Conservation (phyloP, 257 asterid genomes). For the Ilex aquifolium region DNA sequence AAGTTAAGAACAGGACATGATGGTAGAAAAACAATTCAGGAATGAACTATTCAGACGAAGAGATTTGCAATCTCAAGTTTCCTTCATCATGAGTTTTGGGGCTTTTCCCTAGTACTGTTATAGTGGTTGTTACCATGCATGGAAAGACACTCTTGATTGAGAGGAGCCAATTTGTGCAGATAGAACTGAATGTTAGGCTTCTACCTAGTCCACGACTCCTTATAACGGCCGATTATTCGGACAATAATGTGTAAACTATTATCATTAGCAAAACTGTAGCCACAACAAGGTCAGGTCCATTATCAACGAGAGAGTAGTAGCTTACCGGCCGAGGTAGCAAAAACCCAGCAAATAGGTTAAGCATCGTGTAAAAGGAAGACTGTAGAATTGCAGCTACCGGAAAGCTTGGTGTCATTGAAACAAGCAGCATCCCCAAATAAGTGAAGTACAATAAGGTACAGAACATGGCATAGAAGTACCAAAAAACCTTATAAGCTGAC, state of each 20-base stretch:
- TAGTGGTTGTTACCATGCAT: no score
- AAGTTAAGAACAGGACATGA: no score
- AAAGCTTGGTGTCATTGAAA: constrained; percentile 47
- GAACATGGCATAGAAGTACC: constrained; percentile 43
- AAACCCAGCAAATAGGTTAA: constrained; percentile 54
- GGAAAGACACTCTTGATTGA: no score
- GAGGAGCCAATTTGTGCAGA: no score
- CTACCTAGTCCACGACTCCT: no score
- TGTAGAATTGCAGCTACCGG: constrained; percentile 49
- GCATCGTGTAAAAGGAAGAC: constrained; percentile 42
- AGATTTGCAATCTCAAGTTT: no score
- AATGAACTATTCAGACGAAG: no score
- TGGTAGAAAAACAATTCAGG: no score
- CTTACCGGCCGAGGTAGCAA: constrained; percentile 49
- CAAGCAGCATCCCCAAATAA: constrained; percentile 53
- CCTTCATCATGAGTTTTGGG: no score
- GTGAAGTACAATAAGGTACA: constrained; percentile 45
- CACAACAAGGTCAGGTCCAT: constrained; percentile 1
- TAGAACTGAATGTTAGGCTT: no score
- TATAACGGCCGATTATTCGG: no score
- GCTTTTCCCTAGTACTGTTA: no score
- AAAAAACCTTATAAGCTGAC: constrained; percentile 42
- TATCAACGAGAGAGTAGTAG: not conserved
- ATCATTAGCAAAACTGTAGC: not conserved
- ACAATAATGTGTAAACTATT: not conserved